Base-by-base conservation (phyloP, 2,329 filamentous ascomycete species). In the Didymella exigua region DNA sequence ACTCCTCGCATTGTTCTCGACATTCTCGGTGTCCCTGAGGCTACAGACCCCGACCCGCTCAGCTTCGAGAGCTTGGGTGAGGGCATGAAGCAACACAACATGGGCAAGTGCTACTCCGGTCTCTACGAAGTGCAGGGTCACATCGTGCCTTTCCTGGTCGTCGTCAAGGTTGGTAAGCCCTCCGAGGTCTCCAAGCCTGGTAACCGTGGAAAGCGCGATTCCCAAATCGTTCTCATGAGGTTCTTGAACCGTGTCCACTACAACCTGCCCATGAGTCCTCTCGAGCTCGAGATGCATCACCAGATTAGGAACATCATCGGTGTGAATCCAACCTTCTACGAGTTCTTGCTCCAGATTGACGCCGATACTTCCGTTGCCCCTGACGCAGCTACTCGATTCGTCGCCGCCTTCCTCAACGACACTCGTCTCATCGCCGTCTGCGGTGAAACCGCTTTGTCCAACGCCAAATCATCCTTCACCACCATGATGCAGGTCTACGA, bases 401-500 rank as follows among this genome's bases (percentile, higher is more conserved):
- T 99, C 34, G 86, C 95, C 9, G 83, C 92, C 5, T 97, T 97
- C 81, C 77, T 97, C 37, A 86, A 95, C 68, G 95, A 99, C 73
- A 96, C 93, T 23, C 88, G 91, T 51, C 82, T 98, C n/a, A 93
- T 97, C 69, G 95, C 89, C 50, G 86, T 95, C 43, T 99, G 95
- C 71, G 95, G 95, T 78, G 95, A 99, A 77, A 99, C 95, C 0
- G 89, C 89, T 14, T 82, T 99, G 42, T 93, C 89, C 60, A 99
- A 99, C 72, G 90, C 92, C 56, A 97, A 97, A 76, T 84, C 89
- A 6, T 97, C 93, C 1, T 91, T 96, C 71, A 86, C 96, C 64
- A 99, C 95, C 46, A 98, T 98, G 93, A 99, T 99, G 74, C 95
- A 99, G 77, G 93, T 99, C 29, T 99, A 98, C 82, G 93, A 99